Evolutionary conservation across 495 filamentous ascomycete species (phyloP), one percentile per base, ranked within the genome.

Genomic region (Xylaria grammica): DNA sequence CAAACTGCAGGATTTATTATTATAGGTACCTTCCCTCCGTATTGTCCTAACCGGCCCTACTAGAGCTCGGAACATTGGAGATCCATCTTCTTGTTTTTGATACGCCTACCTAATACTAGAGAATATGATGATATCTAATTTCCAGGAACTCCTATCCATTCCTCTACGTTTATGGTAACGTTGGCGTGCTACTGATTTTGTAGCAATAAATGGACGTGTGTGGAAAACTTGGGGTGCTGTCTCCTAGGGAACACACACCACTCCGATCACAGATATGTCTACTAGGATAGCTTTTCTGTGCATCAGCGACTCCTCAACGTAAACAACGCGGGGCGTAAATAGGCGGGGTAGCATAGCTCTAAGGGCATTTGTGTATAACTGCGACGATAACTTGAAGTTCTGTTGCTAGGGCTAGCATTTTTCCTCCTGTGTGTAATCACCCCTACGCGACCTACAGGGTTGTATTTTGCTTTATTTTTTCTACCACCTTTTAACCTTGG

Each of bases 401-500:
- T 11, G 53, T 56, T 56, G 53, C 53, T 56, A 17, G 53, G 52
- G 53, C 34, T 24, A 51, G 24, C 22, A 22, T 20, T 44, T 58
- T 30, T 6, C 26, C 38, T 5, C 34, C 34, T 36, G 11, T 6
- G n/a, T n/a, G n/a, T n/a, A 27, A 56, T 20, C 34, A 36, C 53
- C 34, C 26, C 26, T n/a, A 36, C 15, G 30, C 19, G 4, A 11
- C 22, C 9, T 13, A 44, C 11, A 15, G n/a, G 20, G 6, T 20
- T 7, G n/a, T 11, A 22, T 7, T 48, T 36, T 48, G 11, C 8
- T n/a, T 36, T 36, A 4, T 17, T n/a, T 17, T n/a, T 9, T 29
- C 42, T 48, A 0, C 4, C 27, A 36, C 56, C 17, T n/a, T 59
- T 36, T 27, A 42, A n/a, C 42, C 19, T n/a, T 26, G 17, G 27